Evolutionary conservation across 805 yeast species (phyloP).

Genomic region (Candida cerambycidarum): DNA sequence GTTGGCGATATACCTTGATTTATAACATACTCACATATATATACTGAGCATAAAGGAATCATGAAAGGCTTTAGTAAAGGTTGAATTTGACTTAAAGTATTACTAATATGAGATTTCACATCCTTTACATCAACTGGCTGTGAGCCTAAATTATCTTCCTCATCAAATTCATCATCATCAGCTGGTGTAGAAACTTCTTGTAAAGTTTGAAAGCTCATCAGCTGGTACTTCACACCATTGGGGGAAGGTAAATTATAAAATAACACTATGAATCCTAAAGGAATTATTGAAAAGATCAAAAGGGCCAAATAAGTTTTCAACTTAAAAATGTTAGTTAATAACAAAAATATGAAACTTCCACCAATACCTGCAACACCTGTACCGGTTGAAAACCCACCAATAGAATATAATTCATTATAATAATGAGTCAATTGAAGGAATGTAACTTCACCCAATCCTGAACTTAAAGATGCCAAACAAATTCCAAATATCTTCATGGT

Average conservation of each 20-base stretch:
- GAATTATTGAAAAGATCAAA: constrained; percentile 54
- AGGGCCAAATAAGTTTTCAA: constrained; percentile 56
- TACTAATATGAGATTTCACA: constrained; percentile 15
- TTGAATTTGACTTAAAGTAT: constrained; percentile 29
- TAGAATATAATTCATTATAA: constrained; percentile 52
- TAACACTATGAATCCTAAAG: constrained; percentile 47
- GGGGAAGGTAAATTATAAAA: constrained; percentile 16
- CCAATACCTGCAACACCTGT: constrained; percentile 94
- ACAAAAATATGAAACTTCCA: constrained; percentile 73
- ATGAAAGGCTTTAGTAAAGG: constrained; percentile 64
- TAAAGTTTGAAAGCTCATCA: constrained; percentile 6
- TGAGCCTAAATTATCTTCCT: neutral
- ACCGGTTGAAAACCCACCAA: constrained; percentile 90
- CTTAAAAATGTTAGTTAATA: constrained; percentile 68
- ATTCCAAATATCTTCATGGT: constrained; percentile 64
- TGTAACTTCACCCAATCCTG: constrained; percentile 90
- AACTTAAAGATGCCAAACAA: constrained; percentile 72
- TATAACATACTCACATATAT: constrained; percentile 80
- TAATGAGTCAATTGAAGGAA: constrained; percentile 85
- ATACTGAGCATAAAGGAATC: constrained; percentile 82
- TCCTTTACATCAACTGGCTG: neutral
- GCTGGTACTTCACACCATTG: constrained; percentile 1
- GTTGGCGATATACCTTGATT: constrained; percentile 94
- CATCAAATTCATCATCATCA: neutral
- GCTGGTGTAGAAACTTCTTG: neutral